Conservation (phyloP, 2,329 filamentous ascomycete genomes). For the Colletotrichum musicola region DNA sequence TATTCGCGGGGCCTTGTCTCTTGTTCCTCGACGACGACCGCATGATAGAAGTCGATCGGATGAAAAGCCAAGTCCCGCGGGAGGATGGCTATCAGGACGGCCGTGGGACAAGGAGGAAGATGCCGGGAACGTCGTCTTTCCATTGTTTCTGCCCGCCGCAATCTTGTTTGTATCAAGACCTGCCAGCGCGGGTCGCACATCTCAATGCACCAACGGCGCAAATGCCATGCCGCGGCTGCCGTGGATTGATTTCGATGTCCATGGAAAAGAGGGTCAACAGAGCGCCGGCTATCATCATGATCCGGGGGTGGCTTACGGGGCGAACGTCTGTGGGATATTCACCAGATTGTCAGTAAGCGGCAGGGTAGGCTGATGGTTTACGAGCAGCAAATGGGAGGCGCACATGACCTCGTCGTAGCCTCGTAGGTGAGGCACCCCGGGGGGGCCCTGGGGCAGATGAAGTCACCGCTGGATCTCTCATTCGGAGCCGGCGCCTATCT, state of each 20-base stretch:
- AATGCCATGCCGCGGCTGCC: slow-evolving; percentile 11
- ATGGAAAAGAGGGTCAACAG: slow-evolving; percentile 20
- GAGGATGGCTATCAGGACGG: slow-evolving; percentile 1
- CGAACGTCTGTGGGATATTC: slow-evolving; percentile 10
- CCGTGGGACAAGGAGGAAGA: slow-evolving; percentile 10
- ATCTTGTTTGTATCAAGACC: not conserved
- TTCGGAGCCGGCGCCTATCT: slow-evolving; percentile 27
- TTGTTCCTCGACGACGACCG: slow-evolving; percentile 4
- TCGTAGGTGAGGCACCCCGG: too few relatives aligned
- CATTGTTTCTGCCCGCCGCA: slow-evolving; percentile 10
- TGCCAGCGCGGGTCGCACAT: not conserved
- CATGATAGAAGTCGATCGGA: not conserved
- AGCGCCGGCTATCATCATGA: not conserved
- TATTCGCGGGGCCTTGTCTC: slow-evolving; percentile 11
- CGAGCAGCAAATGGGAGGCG: not conserved
- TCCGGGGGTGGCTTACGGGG: slow-evolving; percentile 17
- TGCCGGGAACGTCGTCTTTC: not conserved
- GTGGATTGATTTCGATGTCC: slow-evolving; percentile 12
- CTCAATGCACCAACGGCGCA: slow-evolving; percentile 2
- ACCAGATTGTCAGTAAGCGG: not conserved
- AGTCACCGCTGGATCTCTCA: slow-evolving; percentile 10
- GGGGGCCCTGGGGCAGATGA: slow-evolving; percentile 18
- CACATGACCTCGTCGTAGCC: not conserved
- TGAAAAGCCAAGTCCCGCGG: not conserved
- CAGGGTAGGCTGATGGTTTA: not conserved